Percentiles rank a stretch among this genome's conserved stretches.
phyloP scores from a whole-genome alignment of 305 asterid species.

The Petunia hybrid region DNA sequence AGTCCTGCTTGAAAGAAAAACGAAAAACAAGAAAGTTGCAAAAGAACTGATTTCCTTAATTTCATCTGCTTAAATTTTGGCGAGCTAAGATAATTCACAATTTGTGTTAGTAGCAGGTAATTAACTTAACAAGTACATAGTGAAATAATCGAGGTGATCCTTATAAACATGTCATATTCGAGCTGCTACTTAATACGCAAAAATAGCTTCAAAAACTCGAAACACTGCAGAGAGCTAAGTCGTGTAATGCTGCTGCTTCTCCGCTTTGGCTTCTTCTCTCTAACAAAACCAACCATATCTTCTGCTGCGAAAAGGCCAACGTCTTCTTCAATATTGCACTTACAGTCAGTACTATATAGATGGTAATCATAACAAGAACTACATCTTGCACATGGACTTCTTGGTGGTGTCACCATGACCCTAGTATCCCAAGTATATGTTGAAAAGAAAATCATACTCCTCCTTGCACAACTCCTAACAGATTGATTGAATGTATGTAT shows the following conservation, averaged over 20 bases:
- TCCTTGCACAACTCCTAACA: not conserved
- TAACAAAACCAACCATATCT: conserved; percentile 6
- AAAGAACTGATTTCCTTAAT: too few species aligned
- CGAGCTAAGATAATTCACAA: too few species aligned
- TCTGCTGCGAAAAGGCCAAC: not conserved
- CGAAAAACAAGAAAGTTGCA: too few species aligned
- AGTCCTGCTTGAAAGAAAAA: too few species aligned
- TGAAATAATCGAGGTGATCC: too few species aligned
- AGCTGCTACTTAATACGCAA: not conserved
- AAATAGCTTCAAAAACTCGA: not conserved
- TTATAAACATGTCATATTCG: too few species aligned
- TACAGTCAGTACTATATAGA: not conserved
- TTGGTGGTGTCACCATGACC: not conserved
- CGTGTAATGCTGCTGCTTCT: not conserved
- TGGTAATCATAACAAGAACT: not conserved
- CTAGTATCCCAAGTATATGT: too few species aligned
- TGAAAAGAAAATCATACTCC: not conserved
- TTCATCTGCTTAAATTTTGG: too few species aligned
- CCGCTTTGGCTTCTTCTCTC: conserved; percentile 10
- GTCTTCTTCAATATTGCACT: conserved; percentile 14
- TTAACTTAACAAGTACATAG: too few species aligned
- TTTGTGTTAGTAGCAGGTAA: too few species aligned
- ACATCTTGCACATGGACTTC: not conserved
- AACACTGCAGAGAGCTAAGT: not conserved
- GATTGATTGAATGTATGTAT: not conserved